phyloP scores from a whole-genome alignment of 2,329 filamentous ascomycete species.

The Septoria petroselini region DNA sequence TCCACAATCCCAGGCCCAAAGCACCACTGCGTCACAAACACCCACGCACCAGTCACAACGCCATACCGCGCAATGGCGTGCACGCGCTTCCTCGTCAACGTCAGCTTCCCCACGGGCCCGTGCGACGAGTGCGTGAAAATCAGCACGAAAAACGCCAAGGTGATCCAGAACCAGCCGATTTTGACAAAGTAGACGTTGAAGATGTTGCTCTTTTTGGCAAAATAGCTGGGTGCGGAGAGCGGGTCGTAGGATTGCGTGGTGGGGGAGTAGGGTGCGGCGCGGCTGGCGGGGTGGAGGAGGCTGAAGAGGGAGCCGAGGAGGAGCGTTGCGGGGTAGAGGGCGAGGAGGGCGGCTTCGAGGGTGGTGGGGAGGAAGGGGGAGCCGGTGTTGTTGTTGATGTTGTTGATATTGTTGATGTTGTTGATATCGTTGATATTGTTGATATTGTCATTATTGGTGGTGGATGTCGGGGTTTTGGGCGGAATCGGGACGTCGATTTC shows the following conservation, averaged over 20 bases:
- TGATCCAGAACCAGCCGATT: constrained; percentile 90
- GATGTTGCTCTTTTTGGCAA: constrained; percentile 87
- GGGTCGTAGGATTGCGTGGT: constrained; percentile 61
- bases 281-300: constrained; percentile 72
- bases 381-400: constrained; percentile 8
- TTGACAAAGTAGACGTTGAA: constrained; percentile 96
- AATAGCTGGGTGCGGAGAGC: constrained; percentile 70
- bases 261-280: constrained; percentile 59
- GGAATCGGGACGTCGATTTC: constrained; percentile 11
- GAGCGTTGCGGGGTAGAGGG: constrained; percentile 73
- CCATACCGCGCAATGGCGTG: constrained; percentile 66
- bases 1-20: constrained; percentile 91
- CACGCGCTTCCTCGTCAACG: constrained; percentile 48
- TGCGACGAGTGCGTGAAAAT: constrained; percentile 63
- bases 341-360: constrained; percentile 62
- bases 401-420: not conserved
- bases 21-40: constrained; percentile 91
- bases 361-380: constrained; percentile 67
- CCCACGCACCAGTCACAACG: constrained; percentile 74
- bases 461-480: not conserved
- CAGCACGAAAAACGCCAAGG: constrained; percentile 68
- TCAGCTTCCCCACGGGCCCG: constrained; percentile 42
- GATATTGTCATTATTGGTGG: too few species aligned
- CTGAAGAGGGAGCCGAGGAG: constrained; percentile 79
- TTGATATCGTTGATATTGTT: too few species aligned